phyloP scores from a whole-genome alignment of 441 rosid genomes.

The Gossypium trilobum region DNA sequence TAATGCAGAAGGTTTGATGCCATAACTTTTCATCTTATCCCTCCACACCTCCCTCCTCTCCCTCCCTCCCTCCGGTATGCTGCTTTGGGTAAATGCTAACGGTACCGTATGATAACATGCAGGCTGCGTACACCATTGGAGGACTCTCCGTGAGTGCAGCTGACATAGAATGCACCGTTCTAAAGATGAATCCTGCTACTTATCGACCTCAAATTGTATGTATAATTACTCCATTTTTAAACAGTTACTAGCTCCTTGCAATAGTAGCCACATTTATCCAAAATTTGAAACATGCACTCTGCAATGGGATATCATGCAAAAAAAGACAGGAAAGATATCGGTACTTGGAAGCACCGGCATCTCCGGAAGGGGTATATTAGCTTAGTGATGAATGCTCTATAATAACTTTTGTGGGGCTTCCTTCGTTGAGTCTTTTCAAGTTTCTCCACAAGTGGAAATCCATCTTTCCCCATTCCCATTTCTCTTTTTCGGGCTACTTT shows the following conservation, averaged over 20 bases:
- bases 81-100: slow-evolving; percentile 11
- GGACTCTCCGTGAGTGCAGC: slow-evolving; percentile 53
- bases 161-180: slow-evolving; percentile 47
- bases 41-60: not conserved
- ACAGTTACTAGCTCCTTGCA: not conserved
- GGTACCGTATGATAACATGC: slow-evolving; percentile 18
- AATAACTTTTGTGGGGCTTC: not conserved
- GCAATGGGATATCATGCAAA: not conserved
- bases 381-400: not conserved
- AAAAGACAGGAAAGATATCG: not conserved
- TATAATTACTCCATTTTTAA: slow-evolving; percentile 12
- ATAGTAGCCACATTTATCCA: not conserved
- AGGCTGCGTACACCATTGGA: slow-evolving; percentile 65
- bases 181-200: slow-evolving; percentile 62
- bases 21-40: not conserved
- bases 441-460: slow-evolving; percentile 2
- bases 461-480: not conserved
- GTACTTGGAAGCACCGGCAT: not conserved
- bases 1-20: slow-evolving; percentile 57
- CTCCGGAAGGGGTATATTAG: not conserved
- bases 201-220: slow-evolving; percentile 60
- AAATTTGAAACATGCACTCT: not conserved
- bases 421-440: not conserved
- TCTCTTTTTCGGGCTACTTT: not conserved
- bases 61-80: not conserved